Evolutionary conservation across 2,329 filamentous ascomycete species (phyloP).

Genomic region (Cladosporium sp.): DNA sequence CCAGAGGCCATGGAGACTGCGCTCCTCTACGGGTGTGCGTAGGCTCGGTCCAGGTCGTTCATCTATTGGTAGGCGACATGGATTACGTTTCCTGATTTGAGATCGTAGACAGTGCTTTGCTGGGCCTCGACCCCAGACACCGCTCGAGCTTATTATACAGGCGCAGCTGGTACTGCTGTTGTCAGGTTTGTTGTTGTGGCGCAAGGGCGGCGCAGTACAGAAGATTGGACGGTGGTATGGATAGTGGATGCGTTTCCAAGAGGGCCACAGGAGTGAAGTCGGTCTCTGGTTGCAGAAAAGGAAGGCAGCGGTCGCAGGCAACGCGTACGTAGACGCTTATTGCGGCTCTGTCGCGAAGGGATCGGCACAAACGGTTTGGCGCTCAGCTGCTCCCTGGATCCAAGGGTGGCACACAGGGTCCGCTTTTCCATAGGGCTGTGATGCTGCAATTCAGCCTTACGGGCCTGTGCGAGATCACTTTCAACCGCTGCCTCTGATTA

Average conservation of each 20-base stretch:
- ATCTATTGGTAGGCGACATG: conserved; percentile 8
- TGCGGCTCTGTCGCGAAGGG: conserved; percentile 9
- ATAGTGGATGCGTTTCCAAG: not conserved
- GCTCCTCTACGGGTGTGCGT: conserved; percentile 7
- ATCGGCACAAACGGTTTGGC: conserved; percentile 9
- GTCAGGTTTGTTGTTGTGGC: not conserved
- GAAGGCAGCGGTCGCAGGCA: not conserved
- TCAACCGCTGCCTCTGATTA: not conserved
- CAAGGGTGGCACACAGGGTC: not conserved
- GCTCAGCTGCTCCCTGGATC: not conserved
- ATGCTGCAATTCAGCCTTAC: conserved; percentile 1
- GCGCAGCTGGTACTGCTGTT: not conserved
- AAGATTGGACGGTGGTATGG: not conserved
- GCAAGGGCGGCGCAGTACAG: not conserved
- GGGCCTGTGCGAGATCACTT: not conserved
- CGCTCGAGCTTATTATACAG: conserved; percentile 8
- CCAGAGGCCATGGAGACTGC: conserved; percentile 49
- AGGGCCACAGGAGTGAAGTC: not conserved
- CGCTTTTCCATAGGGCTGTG: conserved; percentile 7
- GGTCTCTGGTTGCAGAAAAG: not conserved
- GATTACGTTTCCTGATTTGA: not conserved
- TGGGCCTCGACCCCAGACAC: not conserved
- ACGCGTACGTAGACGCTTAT: conserved; percentile 11
- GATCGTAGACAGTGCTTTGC: not conserved
- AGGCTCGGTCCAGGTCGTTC: not conserved